These are phyloP conservation scores for Zelonia costaricensis DNA, from an alignment of 208 protist species.

Conservation along the genomic window DNA sequence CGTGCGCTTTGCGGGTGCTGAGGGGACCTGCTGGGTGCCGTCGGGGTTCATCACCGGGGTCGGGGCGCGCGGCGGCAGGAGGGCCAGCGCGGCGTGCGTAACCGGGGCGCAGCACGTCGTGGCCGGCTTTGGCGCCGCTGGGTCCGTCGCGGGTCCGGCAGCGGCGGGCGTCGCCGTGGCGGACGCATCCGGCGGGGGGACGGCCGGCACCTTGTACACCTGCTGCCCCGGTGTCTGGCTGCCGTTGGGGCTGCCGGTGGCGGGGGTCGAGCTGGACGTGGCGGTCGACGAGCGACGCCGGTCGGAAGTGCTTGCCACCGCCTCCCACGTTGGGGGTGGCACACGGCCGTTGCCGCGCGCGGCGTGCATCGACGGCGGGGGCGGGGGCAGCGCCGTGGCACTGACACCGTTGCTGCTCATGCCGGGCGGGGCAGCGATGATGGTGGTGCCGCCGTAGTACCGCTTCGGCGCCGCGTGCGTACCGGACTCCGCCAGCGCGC, in stretches of 20 bases:
- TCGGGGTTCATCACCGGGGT: conserved; percentile 6
- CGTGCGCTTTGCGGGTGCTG: conserved; percentile 16
- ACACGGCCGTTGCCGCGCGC: conserved; percentile 14
- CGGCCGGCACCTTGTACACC: not conserved
- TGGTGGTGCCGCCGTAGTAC: conserved; percentile 27
- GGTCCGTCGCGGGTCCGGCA: too few species aligned
- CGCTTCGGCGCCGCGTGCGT: conserved; percentile 3
- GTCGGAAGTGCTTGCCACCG: conserved; percentile 6
- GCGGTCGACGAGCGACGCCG: conserved; percentile 3
- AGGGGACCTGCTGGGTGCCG: conserved; percentile 10
- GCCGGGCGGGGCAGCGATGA: conserved; percentile 3
- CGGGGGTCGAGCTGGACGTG: not conserved
- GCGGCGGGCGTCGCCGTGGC: too few species aligned
- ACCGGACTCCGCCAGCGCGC: conserved; percentile 1
- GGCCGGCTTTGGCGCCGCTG: too few species aligned
- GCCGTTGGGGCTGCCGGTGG: not conserved
- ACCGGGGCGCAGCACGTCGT: too few species aligned
- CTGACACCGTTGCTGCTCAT: not conserved
- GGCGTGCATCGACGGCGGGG: not conserved
- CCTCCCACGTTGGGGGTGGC: conserved; percentile 16
- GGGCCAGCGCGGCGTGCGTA: too few species aligned
- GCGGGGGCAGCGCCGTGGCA: not conserved
- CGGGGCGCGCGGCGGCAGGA: too few species aligned
- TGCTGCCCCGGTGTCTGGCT: not conserved
- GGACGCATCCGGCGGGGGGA: too few species aligned